Evolutionary conservation across 179 eudicot genomes (phyloP), one percentile per base, ranked within the genome.

Genomic region (Corrigiola litoralis): DNA sequence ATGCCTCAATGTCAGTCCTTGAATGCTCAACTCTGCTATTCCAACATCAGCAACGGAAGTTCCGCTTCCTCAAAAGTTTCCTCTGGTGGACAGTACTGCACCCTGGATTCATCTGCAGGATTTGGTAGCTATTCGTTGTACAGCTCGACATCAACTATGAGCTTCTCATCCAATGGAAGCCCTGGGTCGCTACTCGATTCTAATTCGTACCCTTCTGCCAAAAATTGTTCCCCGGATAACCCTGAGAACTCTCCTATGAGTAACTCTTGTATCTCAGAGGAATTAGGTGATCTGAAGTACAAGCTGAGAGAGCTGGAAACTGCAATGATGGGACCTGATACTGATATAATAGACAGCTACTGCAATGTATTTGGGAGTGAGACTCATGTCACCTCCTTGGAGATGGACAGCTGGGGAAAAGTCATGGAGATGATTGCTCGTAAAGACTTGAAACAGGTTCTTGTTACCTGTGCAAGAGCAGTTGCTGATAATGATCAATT

Each of bases 261-360:
- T 24, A 79, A 77, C 14, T 87, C 95, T 0, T 81, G 82, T 67
- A 14, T 81, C 48, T 78, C 89, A 2, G 82, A 86, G 23, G 89
- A 84, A 41, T 40, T 51, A 50, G 73, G 72, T 61, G 87, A 82
- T 55, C 70, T 88, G 42, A 80, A 62, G 68, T 76, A 81, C 71
- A 88, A 84, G 70, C 79, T 88, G 20, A 81, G 70, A 56, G 87
- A 86, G 68, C 68, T 88, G 12, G 95, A 88, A 69, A 78, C 74
- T 0, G 89, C 47, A 37, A 88, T 88, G 95, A 68, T 88, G 68
- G 95, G 95, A 42, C 90, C 95, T 0, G 92, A 88, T 74, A 65
- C 77, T 2, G 92, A 88, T 75, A 34, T 72, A 40, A 66, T 72
- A 14, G 83, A 81, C 24, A 61, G 75, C 17, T 73, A 74, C 16